phyloP scores from a whole-genome alignment of 768 basidiomycete species.

The Psilocybe sp. region DNA sequence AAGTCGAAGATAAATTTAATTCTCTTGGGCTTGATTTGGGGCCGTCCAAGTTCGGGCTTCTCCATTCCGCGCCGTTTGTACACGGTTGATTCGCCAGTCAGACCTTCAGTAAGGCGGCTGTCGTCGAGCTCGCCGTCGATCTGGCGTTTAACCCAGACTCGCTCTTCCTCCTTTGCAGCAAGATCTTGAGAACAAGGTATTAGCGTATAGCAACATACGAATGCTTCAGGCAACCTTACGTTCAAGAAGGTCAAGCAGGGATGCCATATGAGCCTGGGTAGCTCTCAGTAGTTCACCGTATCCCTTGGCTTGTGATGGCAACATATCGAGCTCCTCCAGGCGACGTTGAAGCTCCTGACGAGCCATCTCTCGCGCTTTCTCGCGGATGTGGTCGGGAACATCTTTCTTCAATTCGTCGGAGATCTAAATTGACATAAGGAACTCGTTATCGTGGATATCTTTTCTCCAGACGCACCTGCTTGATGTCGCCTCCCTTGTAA shows the following conservation, averaged over 20 bases:
- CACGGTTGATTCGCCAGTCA: slow-evolving; percentile 67
- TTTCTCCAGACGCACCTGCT: slow-evolving; percentile 38
- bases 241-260: slow-evolving; percentile 59
- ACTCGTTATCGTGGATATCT: slow-evolving; percentile 2
- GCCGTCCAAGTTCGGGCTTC: slow-evolving; percentile 64
- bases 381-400: slow-evolving; percentile 59
- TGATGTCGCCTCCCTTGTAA: slow-evolving; percentile 61
- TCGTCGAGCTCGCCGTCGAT: slow-evolving; percentile 72
- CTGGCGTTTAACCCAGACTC: slow-evolving; percentile 70
- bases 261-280: slow-evolving; percentile 59
- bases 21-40: slow-evolving; percentile 71
- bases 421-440: slow-evolving; percentile 27
- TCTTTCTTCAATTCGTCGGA: slow-evolving; percentile 52
- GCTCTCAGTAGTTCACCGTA: slow-evolving; percentile 51
- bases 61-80: slow-evolving; percentile 72
- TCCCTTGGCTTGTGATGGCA: slow-evolving; percentile 47
- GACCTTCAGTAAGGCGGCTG: slow-evolving; percentile 59
- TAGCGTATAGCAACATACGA: neutral
- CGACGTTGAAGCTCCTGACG: slow-evolving; percentile 57
- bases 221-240: slow-evolving; percentile 37
- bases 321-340: slow-evolving; percentile 65
- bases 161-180: slow-evolving; percentile 65
- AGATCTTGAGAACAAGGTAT: slow-evolving; percentile 39
- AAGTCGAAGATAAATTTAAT: slow-evolving; percentile 70
- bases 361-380: slow-evolving; percentile 66